Evolutionary conservation across 2,329 filamentous ascomycete genomes (phyloP).

Genomic region (Aureobasidium sp.): DNA sequence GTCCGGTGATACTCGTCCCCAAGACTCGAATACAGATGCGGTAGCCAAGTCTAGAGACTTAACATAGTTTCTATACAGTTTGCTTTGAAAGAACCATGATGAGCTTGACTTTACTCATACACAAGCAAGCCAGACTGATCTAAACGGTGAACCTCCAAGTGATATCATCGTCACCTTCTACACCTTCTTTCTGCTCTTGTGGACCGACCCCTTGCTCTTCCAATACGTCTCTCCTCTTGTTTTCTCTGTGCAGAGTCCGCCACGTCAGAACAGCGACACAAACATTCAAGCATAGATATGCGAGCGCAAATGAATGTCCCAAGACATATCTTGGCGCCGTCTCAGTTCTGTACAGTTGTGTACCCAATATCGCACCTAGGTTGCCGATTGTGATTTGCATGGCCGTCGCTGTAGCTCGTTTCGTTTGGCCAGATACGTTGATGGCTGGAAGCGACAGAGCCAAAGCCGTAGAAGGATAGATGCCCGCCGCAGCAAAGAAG

Average conservation of each 20-base stretch:
- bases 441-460: conserved; percentile 64
- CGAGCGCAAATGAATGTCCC: conserved; percentile 60
- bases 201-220: conserved; percentile 34
- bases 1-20: no score
- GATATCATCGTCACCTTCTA: conserved; percentile 55
- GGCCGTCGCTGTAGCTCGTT: conserved; percentile 59
- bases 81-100: no score
- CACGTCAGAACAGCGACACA: conserved; percentile 48
- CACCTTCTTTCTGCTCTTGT: conserved; percentile 37
- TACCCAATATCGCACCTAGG: conserved; percentile 60
- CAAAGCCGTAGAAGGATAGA: conserved; percentile 58
- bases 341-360: conserved; percentile 57
- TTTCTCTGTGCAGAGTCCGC: conserved; percentile 50
- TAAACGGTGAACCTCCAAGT: conserved; percentile 53
- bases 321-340: conserved; percentile 57
- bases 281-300: conserved; percentile 54
- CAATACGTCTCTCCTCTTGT: conserved; percentile 43
- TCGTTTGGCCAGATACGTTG: conserved; percentile 64
- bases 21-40: no score
- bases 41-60: no score
- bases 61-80: no score
- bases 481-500: conserved; percentile 46
- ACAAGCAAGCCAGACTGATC: not conserved
- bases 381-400: conserved; percentile 69
- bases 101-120: no score